Evolutionary conservation across 176 grass and related monocot genomes (phyloP).

Genomic region (Bolboschoenus planiculmis): DNA sequence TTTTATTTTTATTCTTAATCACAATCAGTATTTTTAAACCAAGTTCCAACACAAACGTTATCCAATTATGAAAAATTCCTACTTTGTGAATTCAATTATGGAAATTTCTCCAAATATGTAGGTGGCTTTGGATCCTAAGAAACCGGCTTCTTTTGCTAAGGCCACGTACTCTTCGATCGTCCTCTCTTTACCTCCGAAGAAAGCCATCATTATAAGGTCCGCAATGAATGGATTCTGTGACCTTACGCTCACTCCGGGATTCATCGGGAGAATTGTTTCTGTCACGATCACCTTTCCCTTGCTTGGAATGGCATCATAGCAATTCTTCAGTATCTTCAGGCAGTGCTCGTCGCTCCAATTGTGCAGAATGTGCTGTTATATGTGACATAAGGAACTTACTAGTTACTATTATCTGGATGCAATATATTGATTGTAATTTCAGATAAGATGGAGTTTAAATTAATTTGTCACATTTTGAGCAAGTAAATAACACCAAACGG

Average conservation of each 20-base stretch:
- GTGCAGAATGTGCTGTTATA: slow-evolving; percentile 26
- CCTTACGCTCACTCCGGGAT: slow-evolving; percentile 27
- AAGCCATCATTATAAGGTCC: slow-evolving; percentile 84
- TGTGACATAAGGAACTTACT: neutral
- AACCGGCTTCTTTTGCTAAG: slow-evolving; percentile 48
- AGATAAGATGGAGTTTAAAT: neutral
- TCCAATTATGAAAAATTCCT: neutral
- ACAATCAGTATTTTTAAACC: no score
- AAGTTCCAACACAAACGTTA: no score
- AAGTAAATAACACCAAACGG: neutral
- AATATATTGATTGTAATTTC: neutral
- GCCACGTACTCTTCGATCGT: slow-evolving; percentile 54
- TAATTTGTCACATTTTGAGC: neutral
- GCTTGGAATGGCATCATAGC: slow-evolving; percentile 3
- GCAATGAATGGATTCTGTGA: slow-evolving; percentile 54
- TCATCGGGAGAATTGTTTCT: slow-evolving; percentile 27
- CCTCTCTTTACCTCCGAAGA: slow-evolving; percentile 74
- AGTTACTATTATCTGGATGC: neutral
- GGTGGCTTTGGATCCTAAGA: slow-evolving; percentile 27
- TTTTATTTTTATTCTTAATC: no score
- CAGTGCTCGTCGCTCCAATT: slow-evolving; percentile 29
- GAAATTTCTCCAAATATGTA: slow-evolving; percentile 42
- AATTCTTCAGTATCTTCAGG: slow-evolving; percentile 24
- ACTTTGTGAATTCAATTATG: neutral
- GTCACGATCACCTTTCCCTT: slow-evolving; percentile 28